Conservation (phyloP, 2,329 filamentous ascomycete genomes). For the Penicillium sclerotigenum region DNA sequence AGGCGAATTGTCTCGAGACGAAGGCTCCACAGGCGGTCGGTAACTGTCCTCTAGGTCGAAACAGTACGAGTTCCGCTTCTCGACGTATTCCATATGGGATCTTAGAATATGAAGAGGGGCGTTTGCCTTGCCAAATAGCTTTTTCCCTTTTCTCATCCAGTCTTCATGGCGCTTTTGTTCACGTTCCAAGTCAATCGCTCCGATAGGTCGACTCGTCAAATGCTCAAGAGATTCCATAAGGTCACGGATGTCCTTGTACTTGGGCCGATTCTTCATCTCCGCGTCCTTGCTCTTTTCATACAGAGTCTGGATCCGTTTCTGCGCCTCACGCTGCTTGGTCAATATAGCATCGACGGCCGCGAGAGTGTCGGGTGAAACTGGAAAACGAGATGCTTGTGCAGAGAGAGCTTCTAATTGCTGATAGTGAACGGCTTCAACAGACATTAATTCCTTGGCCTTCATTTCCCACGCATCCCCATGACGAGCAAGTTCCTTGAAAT, state of each 20-base stretch:
- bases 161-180: constrained; percentile 95
- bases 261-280: constrained; percentile 75
- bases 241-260: constrained; percentile 84
- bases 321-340: constrained; percentile 91
- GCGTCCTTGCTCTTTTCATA: constrained; percentile 72
- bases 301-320: constrained; percentile 79
- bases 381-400: constrained; percentile 72
- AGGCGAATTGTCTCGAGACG: constrained; percentile 75
- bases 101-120: constrained; percentile 94
- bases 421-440: constrained; percentile 88
- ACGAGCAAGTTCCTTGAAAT: constrained; percentile 70
- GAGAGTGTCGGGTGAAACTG: constrained; percentile 78
- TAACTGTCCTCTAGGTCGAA: constrained; percentile 90
- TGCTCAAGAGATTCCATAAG: constrained; percentile 84
- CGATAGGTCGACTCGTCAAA: constrained; percentile 85
- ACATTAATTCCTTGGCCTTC: constrained; percentile 88
- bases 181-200: constrained; percentile 88
- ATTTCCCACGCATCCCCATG: constrained; percentile 85
- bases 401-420: constrained; percentile 91
- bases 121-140: constrained; percentile 96
- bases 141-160: constrained; percentile 98
- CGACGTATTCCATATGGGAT: constrained; percentile 88
- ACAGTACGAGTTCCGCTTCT: constrained; percentile 83
- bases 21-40: constrained; percentile 83
- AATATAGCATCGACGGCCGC: constrained; percentile 84